Percentiles rank a stretch among this genome's conserved stretches.
Evolutionary conservation across 2,329 filamentous ascomycete genomes (phyloP).

Genomic region (Tolypocladium paradoxum): DNA sequence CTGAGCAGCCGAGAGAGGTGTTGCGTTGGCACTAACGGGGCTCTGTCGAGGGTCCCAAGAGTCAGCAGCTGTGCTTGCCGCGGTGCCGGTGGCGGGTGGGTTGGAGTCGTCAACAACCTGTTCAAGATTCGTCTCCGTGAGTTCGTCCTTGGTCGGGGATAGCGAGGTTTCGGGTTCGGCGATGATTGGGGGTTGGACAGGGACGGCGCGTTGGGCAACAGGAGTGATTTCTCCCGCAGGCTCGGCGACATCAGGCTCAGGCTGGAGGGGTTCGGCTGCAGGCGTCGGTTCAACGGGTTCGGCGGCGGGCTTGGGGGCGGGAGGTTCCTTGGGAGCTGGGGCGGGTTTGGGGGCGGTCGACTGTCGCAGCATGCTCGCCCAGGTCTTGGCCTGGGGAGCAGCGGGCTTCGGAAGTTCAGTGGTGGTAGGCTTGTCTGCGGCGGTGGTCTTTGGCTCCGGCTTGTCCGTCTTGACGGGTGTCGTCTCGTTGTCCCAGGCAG

Average conservation of each 20-base stretch:
- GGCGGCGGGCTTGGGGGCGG: constrained; percentile 28
- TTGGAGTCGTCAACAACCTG: constrained; percentile 74
- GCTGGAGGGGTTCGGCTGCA: constrained; percentile 18
- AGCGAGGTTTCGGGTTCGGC: constrained; percentile 45
- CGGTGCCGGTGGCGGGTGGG: constrained; percentile 69
- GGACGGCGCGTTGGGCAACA: constrained; percentile 19
- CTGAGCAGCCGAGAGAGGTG: constrained; percentile 54
- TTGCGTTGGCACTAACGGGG: constrained; percentile 49
- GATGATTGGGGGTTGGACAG: constrained; percentile 12
- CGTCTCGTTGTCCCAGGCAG: constrained; percentile 33
- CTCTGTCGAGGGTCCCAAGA: constrained; percentile 63
- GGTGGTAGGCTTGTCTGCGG: constrained; percentile 21
- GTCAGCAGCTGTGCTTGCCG: constrained; percentile 80
- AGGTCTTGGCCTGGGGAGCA: constrained; percentile 44
- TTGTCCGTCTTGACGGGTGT: constrained; percentile 16
- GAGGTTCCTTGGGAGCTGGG: constrained; percentile 6
- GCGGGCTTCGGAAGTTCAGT: constrained; percentile 28
- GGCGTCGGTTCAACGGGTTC: constrained; percentile 25
- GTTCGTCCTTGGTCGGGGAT: constrained; percentile 64
- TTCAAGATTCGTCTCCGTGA: constrained; percentile 88
- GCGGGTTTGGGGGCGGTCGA: constrained; percentile 46
- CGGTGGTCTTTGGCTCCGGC: constrained; percentile 21
- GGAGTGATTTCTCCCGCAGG: constrained; percentile 23
- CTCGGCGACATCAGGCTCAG: constrained; percentile 24
- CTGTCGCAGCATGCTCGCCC: constrained; percentile 65